Percentiles rank a stretch among this genome's conserved stretches.
Conservation (phyloP, 805 yeast genomes). For the Metschnikowia lunata region DNA sequence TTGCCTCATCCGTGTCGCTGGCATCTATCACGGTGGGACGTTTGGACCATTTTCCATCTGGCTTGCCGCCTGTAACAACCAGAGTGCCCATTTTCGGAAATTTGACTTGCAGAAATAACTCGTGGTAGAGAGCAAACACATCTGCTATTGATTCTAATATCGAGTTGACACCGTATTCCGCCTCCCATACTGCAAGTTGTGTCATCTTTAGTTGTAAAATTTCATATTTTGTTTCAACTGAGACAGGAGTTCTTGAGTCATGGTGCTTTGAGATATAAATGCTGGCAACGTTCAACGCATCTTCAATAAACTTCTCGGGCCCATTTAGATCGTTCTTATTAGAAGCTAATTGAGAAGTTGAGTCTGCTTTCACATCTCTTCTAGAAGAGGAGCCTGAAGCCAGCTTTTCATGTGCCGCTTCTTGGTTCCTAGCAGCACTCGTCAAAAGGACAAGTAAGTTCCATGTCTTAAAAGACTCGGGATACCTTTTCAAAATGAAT, state of each 20-base stretch:
- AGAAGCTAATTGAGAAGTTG: not conserved
- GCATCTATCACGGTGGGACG: constrained; percentile 41
- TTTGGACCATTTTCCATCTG: constrained; percentile 33
- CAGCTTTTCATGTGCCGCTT: not conserved
- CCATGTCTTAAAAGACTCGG: constrained; percentile 59
- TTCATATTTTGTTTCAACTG: constrained; percentile 39
- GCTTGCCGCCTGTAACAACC: not conserved
- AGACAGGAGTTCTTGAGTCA: constrained; percentile 22
- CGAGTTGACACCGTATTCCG: constrained; percentile 49
- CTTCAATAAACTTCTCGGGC: constrained; percentile 47
- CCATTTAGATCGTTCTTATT: not conserved
- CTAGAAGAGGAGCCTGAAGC: not conserved
- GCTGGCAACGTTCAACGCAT: constrained; percentile 44
- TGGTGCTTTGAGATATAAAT: constrained; percentile 25
- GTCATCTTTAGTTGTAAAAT: constrained; percentile 70
- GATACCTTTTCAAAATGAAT: constrained; percentile 45
- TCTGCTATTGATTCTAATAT: constrained; percentile 65
- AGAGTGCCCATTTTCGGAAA: constrained; percentile 11
- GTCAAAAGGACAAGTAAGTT: constrained; percentile 62
- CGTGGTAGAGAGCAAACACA: constrained; percentile 55
- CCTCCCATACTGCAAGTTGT: constrained; percentile 64
- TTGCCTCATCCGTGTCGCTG: constrained; percentile 5
- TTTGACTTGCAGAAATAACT: constrained; percentile 38
- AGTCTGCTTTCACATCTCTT: not conserved
- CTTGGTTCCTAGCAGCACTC: constrained; percentile 51